Evolutionary conservation across 2,329 filamentous ascomycete species (phyloP), one percentile per base, ranked within the genome.

Genomic region (Hymenoscyphus scutula): DNA sequence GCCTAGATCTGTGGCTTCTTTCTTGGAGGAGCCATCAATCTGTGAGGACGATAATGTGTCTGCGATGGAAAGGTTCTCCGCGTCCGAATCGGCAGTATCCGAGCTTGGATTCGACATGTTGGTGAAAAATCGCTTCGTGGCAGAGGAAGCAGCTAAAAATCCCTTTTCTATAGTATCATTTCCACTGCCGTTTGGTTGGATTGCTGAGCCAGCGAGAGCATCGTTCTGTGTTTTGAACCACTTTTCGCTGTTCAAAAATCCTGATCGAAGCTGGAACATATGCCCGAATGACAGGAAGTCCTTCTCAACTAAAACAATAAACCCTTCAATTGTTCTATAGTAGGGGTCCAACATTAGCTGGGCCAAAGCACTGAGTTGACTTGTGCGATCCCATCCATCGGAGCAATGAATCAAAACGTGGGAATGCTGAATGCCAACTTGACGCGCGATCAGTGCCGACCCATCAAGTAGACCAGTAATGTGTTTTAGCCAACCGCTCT

Each of bases 271-370:
- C 60, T 92, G 87, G 77, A 99, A 99, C 89, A 97, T 97, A 76
- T 99, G 94, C 1, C 95, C 95, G 77, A 97, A 99, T 0, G 94
- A 95, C 13, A 99, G 78, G 91, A 95, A 99, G 73, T 99, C 95
- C 75, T 99, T 99, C 76, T 99, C 95, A 2, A 99, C 84, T 6
- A 99, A 80, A 2, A 96, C 88, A 69, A 98, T 93, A 75, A 98
- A 99, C 0, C 95, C 95, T 69, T 97, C 90, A 57, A 99, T 80
- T 0, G 95, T 98, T 58, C 95, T 87, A 75, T 92, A 99, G 76
- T 96, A 97, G 0, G 95, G 95, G 73, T 99, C 95, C 8, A 99
- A 83, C 80, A 97, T 94, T 45, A 99, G 83, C 77, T 99, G 93
- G 61, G 92, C 89, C 62, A 99, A 78, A 4, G 93, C 92, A 71